Conservation (phyloP, 768 basidiomycete species). For the Trametes punicea region DNA sequence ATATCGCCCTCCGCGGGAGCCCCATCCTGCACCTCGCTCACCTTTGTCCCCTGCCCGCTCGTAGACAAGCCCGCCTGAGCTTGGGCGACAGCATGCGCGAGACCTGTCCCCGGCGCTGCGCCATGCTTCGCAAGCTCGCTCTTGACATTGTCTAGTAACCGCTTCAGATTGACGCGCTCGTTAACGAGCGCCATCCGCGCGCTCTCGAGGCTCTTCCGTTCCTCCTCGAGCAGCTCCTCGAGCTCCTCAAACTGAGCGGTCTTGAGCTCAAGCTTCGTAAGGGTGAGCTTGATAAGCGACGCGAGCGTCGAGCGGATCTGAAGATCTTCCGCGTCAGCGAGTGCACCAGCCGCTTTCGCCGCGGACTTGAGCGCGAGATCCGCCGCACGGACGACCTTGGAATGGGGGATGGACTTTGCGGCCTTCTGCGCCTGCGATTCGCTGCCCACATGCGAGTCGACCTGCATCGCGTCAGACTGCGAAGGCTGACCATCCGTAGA, state of each 20-base stretch:
- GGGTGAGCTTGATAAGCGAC: slow-evolving; percentile 78
- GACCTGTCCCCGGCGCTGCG: slow-evolving; percentile 17
- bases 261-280: slow-evolving; percentile 91
- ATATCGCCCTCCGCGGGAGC: slow-evolving; percentile 46
- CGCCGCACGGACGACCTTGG: slow-evolving; percentile 79
- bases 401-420: slow-evolving; percentile 52
- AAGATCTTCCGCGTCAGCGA: slow-evolving; percentile 80
- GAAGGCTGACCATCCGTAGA: background rate
- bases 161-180: slow-evolving; percentile 72
- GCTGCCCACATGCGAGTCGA: slow-evolving; percentile 35
- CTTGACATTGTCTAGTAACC: slow-evolving; percentile 65
- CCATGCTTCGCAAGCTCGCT: slow-evolving; percentile 57
- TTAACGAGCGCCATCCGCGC: slow-evolving; percentile 74
- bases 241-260: slow-evolving; percentile 93
- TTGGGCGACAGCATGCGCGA: slow-evolving; percentile 31
- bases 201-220: slow-evolving; percentile 80
- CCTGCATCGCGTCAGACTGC: slow-evolving; percentile 41
- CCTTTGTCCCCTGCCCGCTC: slow-evolving; percentile 57
- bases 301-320: slow-evolving; percentile 79
- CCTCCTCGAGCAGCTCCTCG: slow-evolving; percentile 88
- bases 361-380: slow-evolving; percentile 86
- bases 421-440: slow-evolving; percentile 33
- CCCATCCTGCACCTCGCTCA: slow-evolving; percentile 48
- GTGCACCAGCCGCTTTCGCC: slow-evolving; percentile 73
- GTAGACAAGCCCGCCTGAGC: slow-evolving; percentile 46